Percentiles rank a stretch among this genome's conserved stretches.
Conservation (phyloP, 371 early-diverging fungal species). For the Actinomortierella ambigua region DNA sequence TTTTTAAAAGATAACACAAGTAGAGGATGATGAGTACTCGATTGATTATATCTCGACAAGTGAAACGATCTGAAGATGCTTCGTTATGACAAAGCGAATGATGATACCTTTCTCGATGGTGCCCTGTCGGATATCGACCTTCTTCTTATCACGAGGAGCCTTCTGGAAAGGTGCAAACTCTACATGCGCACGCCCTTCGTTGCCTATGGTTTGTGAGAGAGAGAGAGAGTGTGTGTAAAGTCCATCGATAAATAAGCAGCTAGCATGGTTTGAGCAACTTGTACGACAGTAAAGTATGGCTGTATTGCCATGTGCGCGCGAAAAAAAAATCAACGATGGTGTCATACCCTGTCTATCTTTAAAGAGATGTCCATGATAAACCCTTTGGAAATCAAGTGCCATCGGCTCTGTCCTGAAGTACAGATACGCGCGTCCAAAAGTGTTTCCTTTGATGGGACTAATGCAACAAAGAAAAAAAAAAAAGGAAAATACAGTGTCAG, state of each 20-base stretch:
- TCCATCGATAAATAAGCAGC: too few species aligned
- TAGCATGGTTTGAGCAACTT: not conserved
- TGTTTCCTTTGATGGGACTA: slow-evolving; percentile 74
- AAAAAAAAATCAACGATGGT: not conserved
- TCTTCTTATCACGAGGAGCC: slow-evolving; percentile 68
- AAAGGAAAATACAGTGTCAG: not conserved
- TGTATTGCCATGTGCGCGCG: not conserved
- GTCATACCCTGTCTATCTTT: slow-evolving; percentile 68
- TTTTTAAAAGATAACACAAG: not conserved
- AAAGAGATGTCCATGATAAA: slow-evolving; percentile 81
- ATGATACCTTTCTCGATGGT: slow-evolving; percentile 75
- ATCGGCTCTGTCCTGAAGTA: slow-evolving; percentile 71
- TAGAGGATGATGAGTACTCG: too few species aligned
- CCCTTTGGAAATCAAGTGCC: slow-evolving; percentile 73
- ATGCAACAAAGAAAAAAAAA: not conserved
- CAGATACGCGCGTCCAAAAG: slow-evolving; percentile 80
- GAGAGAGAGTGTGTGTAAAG: too few species aligned
- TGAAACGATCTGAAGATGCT: too few species aligned
- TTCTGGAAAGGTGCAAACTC: slow-evolving; percentile 86
- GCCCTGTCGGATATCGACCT: slow-evolving; percentile 71
- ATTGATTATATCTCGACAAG: too few species aligned
- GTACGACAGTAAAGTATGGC: not conserved
- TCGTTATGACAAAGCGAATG: too few species aligned
- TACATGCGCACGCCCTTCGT: slow-evolving; percentile 73
- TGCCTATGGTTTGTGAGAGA: too few species aligned